phyloP scores from a whole-genome alignment of 2,329 filamentous ascomycete species.

The Plectosphaerella plurivora region DNA sequence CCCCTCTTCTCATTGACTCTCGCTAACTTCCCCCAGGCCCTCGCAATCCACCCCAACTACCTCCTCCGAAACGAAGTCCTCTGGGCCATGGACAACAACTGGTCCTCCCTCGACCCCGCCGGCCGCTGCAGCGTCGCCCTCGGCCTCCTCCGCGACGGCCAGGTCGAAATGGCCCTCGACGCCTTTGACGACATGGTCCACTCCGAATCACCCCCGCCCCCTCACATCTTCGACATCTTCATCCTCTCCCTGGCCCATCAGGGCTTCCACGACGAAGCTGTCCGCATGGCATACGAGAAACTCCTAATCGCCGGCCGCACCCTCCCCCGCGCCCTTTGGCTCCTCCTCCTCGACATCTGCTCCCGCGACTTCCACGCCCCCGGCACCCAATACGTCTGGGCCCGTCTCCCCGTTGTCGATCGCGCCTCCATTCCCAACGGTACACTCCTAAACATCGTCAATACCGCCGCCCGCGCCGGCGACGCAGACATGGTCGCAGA shows the following conservation, averaged over 20 bases:
- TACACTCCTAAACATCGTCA: slow-evolving; percentile 64
- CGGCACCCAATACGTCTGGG: slow-evolving; percentile 68
- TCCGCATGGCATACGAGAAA: slow-evolving; percentile 61
- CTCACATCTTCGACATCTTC: slow-evolving; percentile 77
- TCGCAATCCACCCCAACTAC: slow-evolving; percentile 85
- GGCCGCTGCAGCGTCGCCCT: slow-evolving; percentile 65
- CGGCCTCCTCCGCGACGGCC: slow-evolving; percentile 73
- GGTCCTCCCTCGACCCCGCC: slow-evolving; percentile 58
- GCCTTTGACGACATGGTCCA: slow-evolving; percentile 63
- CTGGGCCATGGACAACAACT: slow-evolving; percentile 67
- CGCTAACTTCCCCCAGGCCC: slow-evolving; percentile 38
- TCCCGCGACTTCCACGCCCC: slow-evolving; percentile 59
- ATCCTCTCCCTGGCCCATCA: slow-evolving; percentile 68
- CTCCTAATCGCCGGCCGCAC: slow-evolving; percentile 25
- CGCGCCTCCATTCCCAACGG: slow-evolving; percentile 61
- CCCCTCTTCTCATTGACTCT: not conserved
- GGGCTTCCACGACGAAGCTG: slow-evolving; percentile 72
- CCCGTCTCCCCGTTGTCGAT: slow-evolving; percentile 32
- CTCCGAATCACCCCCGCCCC: slow-evolving; percentile 41
- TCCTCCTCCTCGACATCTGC: slow-evolving; percentile 71
- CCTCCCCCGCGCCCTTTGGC: slow-evolving; percentile 51
- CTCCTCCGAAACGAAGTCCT: slow-evolving; percentile 67
- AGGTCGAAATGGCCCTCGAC: slow-evolving; percentile 75
- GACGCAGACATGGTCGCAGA: slow-evolving; percentile 67
- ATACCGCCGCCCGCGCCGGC: slow-evolving; percentile 63